Base-by-base conservation (phyloP, 2,329 filamentous ascomycete species). In the Fusarium palustre region DNA sequence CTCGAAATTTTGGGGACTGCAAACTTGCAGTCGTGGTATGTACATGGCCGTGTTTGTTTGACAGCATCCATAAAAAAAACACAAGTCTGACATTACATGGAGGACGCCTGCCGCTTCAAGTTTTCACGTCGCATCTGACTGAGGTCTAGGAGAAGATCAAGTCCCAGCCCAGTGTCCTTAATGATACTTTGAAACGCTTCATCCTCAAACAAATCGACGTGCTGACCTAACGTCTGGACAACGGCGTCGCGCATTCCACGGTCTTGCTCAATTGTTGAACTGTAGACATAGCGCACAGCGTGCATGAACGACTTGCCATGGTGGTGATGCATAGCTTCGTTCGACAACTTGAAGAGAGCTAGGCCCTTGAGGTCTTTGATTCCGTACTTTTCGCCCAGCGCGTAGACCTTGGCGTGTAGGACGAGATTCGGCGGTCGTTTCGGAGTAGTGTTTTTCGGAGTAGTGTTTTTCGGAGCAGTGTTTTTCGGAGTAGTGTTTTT, bases 311-410 rank as follows among this genome's bases (percentile, higher is more conserved):
- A 58, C 38, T 1, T 43, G 7, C 4, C 43, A 1, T 56, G 3
- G 8, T 18, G 24, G 15, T 63, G 30, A 1, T 16, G 1, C 15
- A 15, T 6, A 5, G 24, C 41, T 1, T 55, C 43, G 5, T 5
- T 7, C 18, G 8, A 5, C 9, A 66, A 66, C 4, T 47, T 46
- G 5, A 12, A 3, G 0, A 55, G 9, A 1, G 61, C 38, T 2
- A 50, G 11, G 0, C 2, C 1, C 9, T 60, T 65, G 13, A 66
- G 13, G 3, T 12, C 22, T 1, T 13, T 2, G 0, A 66, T 55
- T 1, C 31, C 48, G 13, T 66, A 66, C 12, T 66, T 66, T 5
- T 66, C 63, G 0, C 54, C 63, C 0, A 66, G 20, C 0, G 49
- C 38, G 25, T 66, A 66, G 7, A 66, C n/a, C 18, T 39, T 55